phyloP scores from a whole-genome alignment of 768 basidiomycete genomes.

The Boletus rubescentipes region DNA sequence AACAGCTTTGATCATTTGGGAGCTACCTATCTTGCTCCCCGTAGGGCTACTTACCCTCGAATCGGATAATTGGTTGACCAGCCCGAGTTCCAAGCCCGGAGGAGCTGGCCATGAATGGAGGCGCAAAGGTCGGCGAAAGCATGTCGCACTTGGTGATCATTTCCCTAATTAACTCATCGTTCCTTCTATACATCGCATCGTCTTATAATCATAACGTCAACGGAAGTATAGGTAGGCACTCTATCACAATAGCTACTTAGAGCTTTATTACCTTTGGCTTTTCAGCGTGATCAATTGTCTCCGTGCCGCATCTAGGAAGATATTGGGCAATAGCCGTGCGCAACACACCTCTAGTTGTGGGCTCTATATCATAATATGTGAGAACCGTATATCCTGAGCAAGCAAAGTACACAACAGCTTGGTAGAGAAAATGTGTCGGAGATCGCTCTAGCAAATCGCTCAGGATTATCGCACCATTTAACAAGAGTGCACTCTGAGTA shows the following conservation, averaged over 20 bases:
- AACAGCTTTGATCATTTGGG: not conserved
- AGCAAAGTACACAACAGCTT: too few species aligned
- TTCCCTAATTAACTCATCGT: not conserved
- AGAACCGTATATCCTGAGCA: not conserved
- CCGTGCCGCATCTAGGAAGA: slow-evolving; percentile 9
- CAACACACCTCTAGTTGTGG: too few species aligned
- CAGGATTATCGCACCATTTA: too few species aligned
- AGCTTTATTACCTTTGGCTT: too few species aligned
- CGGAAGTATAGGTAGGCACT: not conserved
- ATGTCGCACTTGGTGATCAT: not conserved
- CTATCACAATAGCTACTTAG: not conserved
- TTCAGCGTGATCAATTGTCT: slow-evolving; percentile 37
- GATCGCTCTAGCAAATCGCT: too few species aligned
- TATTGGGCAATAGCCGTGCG: too few species aligned
- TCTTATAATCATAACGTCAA: not conserved
- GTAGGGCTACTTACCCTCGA: too few species aligned
- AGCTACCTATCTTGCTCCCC: not conserved
- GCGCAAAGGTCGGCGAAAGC: too few species aligned
- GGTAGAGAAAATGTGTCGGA: too few species aligned
- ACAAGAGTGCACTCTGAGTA: too few species aligned
- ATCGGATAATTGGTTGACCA: too few species aligned
- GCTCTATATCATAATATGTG: not conserved
- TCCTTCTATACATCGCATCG: too few species aligned
- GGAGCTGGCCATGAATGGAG: not conserved
- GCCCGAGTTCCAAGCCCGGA: not conserved